Evolutionary conservation across 768 basidiomycete species (phyloP).

Genomic region (Pisolithus microcarpus): DNA sequence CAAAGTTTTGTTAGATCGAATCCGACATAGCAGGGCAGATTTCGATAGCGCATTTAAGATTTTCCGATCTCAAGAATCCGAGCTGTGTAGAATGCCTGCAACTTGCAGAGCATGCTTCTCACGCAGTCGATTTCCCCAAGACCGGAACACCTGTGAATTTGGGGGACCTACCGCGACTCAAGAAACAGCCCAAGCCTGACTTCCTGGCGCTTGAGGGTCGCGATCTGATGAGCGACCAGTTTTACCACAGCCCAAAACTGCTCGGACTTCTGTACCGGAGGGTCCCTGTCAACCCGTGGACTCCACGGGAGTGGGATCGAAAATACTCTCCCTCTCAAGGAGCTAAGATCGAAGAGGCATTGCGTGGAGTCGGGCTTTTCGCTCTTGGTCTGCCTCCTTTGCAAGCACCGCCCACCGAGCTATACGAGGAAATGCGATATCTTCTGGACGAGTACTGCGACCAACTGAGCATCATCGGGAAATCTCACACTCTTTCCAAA

Average conservation of each 20-base stretch:
- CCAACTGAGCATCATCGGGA: slow-evolving; percentile 29
- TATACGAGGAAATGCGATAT: slow-evolving; percentile 32
- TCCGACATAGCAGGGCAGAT: slow-evolving; percentile 37
- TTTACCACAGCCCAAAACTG: slow-evolving; percentile 36
- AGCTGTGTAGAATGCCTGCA: slow-evolving; percentile 30
- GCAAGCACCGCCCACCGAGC: slow-evolving; percentile 14
- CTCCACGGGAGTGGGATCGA: slow-evolving; percentile 18
- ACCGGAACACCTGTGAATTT: slow-evolving; percentile 36
- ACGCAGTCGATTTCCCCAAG: slow-evolving; percentile 44
- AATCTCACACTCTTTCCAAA: slow-evolving; percentile 31
- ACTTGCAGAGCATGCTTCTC: slow-evolving; percentile 39
- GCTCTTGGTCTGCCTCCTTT: slow-evolving; percentile 28
- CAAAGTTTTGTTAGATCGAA: slow-evolving; percentile 20
- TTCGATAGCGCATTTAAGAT: slow-evolving; percentile 36
- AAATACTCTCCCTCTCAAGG: slow-evolving; percentile 21
- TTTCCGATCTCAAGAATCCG: slow-evolving; percentile 34
- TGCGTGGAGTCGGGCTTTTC: slow-evolving; percentile 20
- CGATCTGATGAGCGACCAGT: slow-evolving; percentile 14
- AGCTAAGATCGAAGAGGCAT: slow-evolving; percentile 17
- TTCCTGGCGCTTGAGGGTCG: slow-evolving; percentile 38
- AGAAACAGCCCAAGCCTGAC: slow-evolving; percentile 29
- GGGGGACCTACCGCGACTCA: slow-evolving; percentile 26
- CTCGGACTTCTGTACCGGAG: slow-evolving; percentile 41
- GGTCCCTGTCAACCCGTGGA: slow-evolving; percentile 32
- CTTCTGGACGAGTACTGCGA: slow-evolving; percentile 31